These are phyloP conservation scores for Erodium moschatum DNA, from an alignment of 441 rosid species.

Conservation along the genomic window DNA sequence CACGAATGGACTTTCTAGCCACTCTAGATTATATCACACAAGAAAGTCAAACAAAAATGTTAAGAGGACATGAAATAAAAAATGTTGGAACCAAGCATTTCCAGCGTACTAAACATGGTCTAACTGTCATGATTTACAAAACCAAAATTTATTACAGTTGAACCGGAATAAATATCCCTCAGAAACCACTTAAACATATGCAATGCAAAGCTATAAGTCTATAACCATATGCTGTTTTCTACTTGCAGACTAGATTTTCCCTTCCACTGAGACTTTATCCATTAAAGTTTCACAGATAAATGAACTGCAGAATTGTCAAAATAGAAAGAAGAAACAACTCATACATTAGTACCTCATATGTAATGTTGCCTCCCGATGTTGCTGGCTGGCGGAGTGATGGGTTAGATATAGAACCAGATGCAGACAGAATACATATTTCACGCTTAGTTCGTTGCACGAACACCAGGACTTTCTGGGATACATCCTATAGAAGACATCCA, in stretches of 20 bases:
- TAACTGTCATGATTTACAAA: too few relatives aligned
- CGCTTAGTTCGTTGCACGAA: slow-evolving; percentile 72
- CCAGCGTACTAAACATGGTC: too few relatives aligned
- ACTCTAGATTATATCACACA: too few relatives aligned
- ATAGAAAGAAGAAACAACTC: neutral
- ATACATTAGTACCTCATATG: slow-evolving; percentile 52
- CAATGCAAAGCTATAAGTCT: too few relatives aligned
- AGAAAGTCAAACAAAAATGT: too few relatives aligned
- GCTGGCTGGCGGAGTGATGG: slow-evolving; percentile 85
- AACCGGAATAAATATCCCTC: too few relatives aligned
- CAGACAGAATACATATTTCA: slow-evolving; percentile 79
- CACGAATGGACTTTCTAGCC: too few relatives aligned
- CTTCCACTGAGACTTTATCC: neutral
- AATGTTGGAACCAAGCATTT: too few relatives aligned
- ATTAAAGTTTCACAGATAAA: slow-evolving; percentile 10
- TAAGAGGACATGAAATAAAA: too few relatives aligned
- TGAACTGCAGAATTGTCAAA: neutral
- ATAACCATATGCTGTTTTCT: neutral
- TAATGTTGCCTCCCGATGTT: slow-evolving; percentile 61
- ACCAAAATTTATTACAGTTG: too few relatives aligned
- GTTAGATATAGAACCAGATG: slow-evolving; percentile 70
- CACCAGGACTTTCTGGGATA: slow-evolving; percentile 54
- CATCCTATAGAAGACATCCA: slow-evolving; percentile 50
- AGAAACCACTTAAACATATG: too few relatives aligned
- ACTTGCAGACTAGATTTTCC: neutral